Conservation (phyloP, 768 basidiomycete species). For the Tricholomella constricta region DNA sequence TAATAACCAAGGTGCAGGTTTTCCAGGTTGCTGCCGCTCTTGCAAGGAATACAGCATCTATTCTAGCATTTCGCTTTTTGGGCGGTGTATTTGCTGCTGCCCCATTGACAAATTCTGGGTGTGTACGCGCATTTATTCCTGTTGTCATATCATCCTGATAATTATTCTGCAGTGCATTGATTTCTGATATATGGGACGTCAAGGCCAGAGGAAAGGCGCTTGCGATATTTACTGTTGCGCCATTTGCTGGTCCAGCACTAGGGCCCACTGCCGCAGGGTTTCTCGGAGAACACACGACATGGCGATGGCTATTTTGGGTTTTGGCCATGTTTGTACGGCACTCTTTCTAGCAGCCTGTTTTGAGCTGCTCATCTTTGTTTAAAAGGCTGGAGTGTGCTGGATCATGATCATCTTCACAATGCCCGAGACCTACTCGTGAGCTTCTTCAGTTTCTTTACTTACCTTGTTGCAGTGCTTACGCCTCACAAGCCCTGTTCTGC, state of each 20-base stretch:
- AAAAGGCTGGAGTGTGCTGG: constrained; percentile 51
- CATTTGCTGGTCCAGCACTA: constrained; percentile 67
- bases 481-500: constrained; percentile 49
- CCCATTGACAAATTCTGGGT: constrained; percentile 73
- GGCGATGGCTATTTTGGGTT: constrained; percentile 73
- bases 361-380: neutral
- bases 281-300: constrained; percentile 46
- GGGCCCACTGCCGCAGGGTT: constrained; percentile 58
- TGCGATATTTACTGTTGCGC: constrained; percentile 62
- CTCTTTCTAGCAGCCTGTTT: neutral
- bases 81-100: constrained; percentile 69
- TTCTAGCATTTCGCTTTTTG: constrained; percentile 74
- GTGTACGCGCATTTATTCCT: neutral
- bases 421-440: constrained; percentile 68
- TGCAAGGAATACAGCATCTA: constrained; percentile 56
- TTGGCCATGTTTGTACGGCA: constrained; percentile 55
- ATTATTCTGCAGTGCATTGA: constrained; percentile 39
- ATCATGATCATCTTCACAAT: constrained; percentile 53
- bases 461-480: neutral
- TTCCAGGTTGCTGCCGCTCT: constrained; percentile 69
- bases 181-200: constrained; percentile 66
- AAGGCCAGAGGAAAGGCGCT: constrained; percentile 64
- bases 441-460: neutral
- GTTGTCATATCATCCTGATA: neutral
- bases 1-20: constrained; percentile 29